phyloP scores from a whole-genome alignment of 2,329 filamentous ascomycete genomes.

The Diaporthe ilicicola region DNA sequence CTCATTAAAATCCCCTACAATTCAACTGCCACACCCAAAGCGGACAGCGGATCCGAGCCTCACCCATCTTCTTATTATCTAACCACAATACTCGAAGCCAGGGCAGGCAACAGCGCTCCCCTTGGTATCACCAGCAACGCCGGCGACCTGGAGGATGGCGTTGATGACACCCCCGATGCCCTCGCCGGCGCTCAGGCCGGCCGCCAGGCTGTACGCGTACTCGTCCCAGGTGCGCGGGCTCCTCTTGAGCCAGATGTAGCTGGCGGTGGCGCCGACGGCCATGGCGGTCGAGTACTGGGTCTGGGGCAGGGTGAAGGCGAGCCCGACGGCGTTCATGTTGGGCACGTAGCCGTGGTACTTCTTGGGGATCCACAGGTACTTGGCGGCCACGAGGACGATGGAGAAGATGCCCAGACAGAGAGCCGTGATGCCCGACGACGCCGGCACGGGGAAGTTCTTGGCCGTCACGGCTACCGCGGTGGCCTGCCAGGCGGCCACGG shows the following conservation, averaged over 20 bases:
- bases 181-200: slow-evolving; percentile 70
- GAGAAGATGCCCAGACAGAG: slow-evolving; percentile 63
- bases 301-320: slow-evolving; percentile 66
- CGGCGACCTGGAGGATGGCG: slow-evolving; percentile 42
- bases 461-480: slow-evolving; percentile 70
- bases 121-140: slow-evolving; percentile 15
- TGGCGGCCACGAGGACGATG: slow-evolving; percentile 54
- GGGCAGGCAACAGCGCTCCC: background rate
- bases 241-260: slow-evolving; percentile 63
- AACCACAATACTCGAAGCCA: slow-evolving; percentile 11
- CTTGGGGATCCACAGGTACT: slow-evolving; percentile 58
- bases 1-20: background rate
- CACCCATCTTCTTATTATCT: no score
- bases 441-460: slow-evolving; percentile 63
- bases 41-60: background rate
- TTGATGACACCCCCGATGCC: slow-evolving; percentile 70
- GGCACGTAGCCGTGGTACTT: slow-evolving; percentile 58
- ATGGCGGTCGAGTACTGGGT: slow-evolving; percentile 68
- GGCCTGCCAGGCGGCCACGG: slow-evolving; percentile 72
- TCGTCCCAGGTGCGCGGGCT: slow-evolving; percentile 62
- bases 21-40: background rate
- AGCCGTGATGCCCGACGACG: slow-evolving; percentile 64
- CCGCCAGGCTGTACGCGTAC: slow-evolving; percentile 67
- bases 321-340: slow-evolving; percentile 69
- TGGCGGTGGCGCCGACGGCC: slow-evolving; percentile 61